Percentiles rank a stretch among this genome's conserved stretches.
Evolutionary conservation across 192 early-diverging fungal species (phyloP).

Genomic region (Ambispora gerdemannii): DNA sequence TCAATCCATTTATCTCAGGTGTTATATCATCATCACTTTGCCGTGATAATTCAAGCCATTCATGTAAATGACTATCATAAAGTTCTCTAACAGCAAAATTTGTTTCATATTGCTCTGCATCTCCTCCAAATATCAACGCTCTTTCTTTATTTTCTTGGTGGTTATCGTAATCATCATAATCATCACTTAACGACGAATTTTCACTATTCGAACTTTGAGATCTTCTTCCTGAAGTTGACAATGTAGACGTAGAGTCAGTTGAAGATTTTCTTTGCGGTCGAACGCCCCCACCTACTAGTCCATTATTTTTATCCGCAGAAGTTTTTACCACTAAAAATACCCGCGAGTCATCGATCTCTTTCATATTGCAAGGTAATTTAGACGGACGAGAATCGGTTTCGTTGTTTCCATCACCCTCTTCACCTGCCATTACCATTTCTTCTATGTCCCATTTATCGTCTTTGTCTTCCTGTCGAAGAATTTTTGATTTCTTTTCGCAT

Average conservation of each 20-base stretch:
- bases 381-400: not conserved
- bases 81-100: not conserved
- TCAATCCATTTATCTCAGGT: not conserved
- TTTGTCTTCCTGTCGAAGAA: not conserved
- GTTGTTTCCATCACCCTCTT: not conserved
- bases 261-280: not conserved
- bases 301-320: not conserved
- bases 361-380: not conserved
- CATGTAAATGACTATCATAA: not conserved
- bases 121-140: not conserved
- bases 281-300: no score
- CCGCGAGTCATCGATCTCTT: not conserved
- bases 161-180: not conserved
- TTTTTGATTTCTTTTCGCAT: not conserved
- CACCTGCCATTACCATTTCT: no score
- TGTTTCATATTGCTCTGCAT: not conserved
- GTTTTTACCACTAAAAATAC: not conserved
- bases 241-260: not conserved
- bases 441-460: slow-evolving; percentile 2
- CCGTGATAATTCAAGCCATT: slow-evolving; percentile 16
- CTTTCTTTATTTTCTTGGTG: not conserved
- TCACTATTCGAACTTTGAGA: not conserved
- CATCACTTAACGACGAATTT: not conserved
- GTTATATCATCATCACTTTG: slow-evolving; percentile 1
- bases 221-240: not conserved